Base-by-base conservation (phyloP, 331 rosid genomes). In the Telfairia occidentalis region DNA sequence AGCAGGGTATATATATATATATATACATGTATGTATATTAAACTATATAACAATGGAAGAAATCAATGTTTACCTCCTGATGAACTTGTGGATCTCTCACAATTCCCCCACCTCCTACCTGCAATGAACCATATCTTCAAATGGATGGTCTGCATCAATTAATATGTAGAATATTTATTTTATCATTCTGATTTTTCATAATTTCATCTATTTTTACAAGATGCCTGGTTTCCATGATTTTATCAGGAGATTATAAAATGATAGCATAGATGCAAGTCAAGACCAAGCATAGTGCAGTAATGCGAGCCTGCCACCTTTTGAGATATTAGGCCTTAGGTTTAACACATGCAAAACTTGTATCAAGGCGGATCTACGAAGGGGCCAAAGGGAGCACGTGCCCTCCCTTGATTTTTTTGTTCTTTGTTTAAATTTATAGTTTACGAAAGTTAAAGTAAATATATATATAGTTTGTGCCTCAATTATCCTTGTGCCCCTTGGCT, bases 81-180 rank as follows among this genome's bases (percentile, higher is more conserved):
- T 94, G 97, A 64, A 94, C 96, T 7, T 29, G 9, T n/a, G 96
- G 96, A 83, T 94, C 98, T 87, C 89, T 89, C 79, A 89, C 98
- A 69, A 94, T 90, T 37, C 97, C 97, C 42, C 96, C 96, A 79
- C 83, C 87, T 81, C 97, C 98, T 19, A 94, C 98, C 98, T 91
- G 87, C 79, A 86, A 45, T 73, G 32, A 81, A 60, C 29, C 8
- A 74, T n/a, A 12, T 73, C 52, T 15, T 69, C 50, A 69, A 67
- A 67, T 67, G 2, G 32, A 67, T 21, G 18, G 23, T 42, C 32
- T 12, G 26, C 55, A 42, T 15, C 29, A 53, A 72, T 46, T 29
- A 7, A 28, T 24, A 24, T 5, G 24, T 5, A 9, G 29, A 12
- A 12, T 11, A 28, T 40, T 34, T 21, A 69, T 24, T 69, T 32